Conservation (phyloP, 139 green algal genomes). For the Chlamydomonas sphaeroides region DNA sequence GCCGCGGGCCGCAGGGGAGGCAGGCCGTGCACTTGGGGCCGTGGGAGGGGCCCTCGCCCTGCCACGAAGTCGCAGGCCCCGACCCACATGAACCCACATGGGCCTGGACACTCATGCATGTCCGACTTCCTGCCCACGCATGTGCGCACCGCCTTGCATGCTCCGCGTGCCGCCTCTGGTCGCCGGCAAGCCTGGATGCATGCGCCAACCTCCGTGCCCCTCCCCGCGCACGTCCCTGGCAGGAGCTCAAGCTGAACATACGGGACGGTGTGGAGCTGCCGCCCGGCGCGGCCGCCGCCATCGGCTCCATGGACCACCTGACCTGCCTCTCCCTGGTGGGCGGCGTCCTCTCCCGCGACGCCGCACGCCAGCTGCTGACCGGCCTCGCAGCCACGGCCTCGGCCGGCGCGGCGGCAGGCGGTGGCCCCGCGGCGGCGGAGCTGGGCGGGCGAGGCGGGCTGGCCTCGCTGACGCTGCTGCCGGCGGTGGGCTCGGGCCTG, state of each 20-base stretch:
- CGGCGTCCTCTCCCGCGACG: background rate
- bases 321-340: constrained; percentile 6
- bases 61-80: too few species aligned
- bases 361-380: constrained; percentile 5
- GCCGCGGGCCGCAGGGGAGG: too few species aligned
- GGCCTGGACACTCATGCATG: too few species aligned
- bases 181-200: too few species aligned
- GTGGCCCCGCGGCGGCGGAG: background rate
- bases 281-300: constrained; percentile 22
- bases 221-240: background rate
- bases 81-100: too few species aligned
- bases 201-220: too few species aligned
- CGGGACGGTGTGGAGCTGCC: constrained; percentile 30
- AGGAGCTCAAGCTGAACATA: constrained; percentile 20
- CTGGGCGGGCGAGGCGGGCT: background rate
- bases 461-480: constrained; percentile 30
- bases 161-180: too few species aligned
- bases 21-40: too few species aligned
- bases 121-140: too few species aligned
- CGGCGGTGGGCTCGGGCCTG: constrained; percentile 4
- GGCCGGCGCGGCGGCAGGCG: background rate
- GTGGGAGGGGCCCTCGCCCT: too few species aligned
- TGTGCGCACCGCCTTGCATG: too few species aligned
- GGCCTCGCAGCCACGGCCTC: background rate
- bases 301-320: constrained; percentile 23